Evolutionary conservation across 305 asterid genomes (phyloP), one percentile per base, ranked within the genome.

Genomic region (Coffea humblotiana): DNA sequence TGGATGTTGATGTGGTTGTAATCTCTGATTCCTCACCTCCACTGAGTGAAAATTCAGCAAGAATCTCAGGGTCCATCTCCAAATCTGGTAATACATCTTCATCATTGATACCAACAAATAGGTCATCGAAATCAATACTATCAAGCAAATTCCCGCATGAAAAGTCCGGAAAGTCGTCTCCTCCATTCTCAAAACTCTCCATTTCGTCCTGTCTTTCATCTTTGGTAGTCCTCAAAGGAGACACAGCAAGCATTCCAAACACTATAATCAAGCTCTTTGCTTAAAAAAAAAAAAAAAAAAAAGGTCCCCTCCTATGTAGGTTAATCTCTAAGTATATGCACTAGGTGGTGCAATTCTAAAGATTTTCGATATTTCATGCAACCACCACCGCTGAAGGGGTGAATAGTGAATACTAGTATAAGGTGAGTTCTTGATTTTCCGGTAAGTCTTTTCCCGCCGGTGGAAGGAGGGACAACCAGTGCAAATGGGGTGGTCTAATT

Each of bases 21-120:
- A 76, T 75, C 48, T 88, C 94, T 8, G 92, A 88, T 43, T 88
- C 90, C 27, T 87, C 91, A 2, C 85, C 86, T 1, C 81, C 88
- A 48, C 84, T 86, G 47, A 82, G 84, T 2, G 97, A 87, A 73
- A 91, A 91, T 2, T 90, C 97, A 27, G 93, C 92, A 11, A 94
- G 86, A 12, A 92, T 86, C n/a, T 91, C 97, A 1, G 93, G 87
- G 84, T 92, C 97, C 97, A 92, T 91, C 76, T 91, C 97, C 91
- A 94, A 81, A 90, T 94, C 98, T 3, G 95, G 97, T 74, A 94
- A 73, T 66, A 86, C 81, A 70, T 91, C 96, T 27, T 89, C 97
- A 45, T 91, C 96, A 78, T 81, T 86, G 81, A 93, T 90, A 29
- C 93, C 97, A 19, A 85, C 85, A 78, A 94, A 92, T 0, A 94